These are phyloP conservation scores for Leccinum sublutescens DNA, from an alignment of 768 basidiomycete genomes.

Conservation along the genomic window DNA sequence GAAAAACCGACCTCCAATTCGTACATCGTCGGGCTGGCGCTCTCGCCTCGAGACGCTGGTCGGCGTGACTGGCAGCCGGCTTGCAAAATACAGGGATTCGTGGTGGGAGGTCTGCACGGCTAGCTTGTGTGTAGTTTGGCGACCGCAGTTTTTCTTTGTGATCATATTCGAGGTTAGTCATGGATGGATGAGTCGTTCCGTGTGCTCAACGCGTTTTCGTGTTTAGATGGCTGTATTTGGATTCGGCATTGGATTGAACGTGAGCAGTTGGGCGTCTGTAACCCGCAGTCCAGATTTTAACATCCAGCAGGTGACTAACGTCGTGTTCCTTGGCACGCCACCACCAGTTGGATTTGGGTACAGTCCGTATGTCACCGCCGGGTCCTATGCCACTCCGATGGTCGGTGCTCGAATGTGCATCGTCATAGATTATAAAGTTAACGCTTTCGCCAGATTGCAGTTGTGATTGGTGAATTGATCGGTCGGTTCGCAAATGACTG, in stretches of 20 bases:
- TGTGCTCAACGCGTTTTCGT: not conserved
- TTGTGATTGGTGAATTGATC: conserved; percentile 49
- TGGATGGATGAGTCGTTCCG: not conserved
- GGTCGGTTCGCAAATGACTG: conserved; percentile 53
- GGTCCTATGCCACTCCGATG: conserved; percentile 45
- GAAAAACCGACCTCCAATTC: conserved; percentile 30
- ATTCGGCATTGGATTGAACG: conserved; percentile 47
- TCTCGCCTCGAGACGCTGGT: conserved; percentile 47
- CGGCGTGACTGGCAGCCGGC: conserved; percentile 46
- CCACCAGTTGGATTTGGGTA: conserved; percentile 48
- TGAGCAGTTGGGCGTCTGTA: conserved; percentile 13
- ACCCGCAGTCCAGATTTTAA: not conserved
- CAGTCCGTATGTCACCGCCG: conserved; percentile 38
- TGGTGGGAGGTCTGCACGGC: conserved; percentile 37
- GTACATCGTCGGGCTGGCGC: conserved; percentile 31
- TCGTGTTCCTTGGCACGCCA: conserved; percentile 50
- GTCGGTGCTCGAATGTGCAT: conserved; percentile 22
- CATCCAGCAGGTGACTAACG: conserved; percentile 46
- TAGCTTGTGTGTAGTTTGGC: conserved; percentile 43
- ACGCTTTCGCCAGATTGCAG: conserved; percentile 37
- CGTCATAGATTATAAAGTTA: not conserved
- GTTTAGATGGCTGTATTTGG: conserved; percentile 44
- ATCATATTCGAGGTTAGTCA: conserved; percentile 37
- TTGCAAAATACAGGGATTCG: conserved; percentile 44
- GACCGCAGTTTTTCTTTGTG: conserved; percentile 46